Evolutionary conservation across 2,329 filamentous ascomycete genomes (phyloP), one percentile per base, ranked within the genome.

Genomic region (Paecilomyces variotii): DNA sequence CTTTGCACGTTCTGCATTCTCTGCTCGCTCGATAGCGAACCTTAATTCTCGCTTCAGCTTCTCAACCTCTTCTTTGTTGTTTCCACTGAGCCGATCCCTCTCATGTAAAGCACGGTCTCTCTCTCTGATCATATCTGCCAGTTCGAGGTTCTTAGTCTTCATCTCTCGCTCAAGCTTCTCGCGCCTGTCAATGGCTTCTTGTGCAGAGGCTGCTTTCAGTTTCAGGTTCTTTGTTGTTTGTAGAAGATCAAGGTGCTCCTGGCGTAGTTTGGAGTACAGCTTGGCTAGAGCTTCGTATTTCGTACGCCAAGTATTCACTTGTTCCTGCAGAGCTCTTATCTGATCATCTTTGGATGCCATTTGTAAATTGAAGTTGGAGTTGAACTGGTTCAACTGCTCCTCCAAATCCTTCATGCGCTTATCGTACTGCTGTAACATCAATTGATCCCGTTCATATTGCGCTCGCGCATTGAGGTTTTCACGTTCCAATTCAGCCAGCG

Each of bases 91-190:
- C 57, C 94, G 86, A 71, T 99, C 94, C 73, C 92, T 91, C 62
- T 99, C 94, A 70, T 97, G 91, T 56, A 97, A 77, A 30, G 94
- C 94, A 63, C 94, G 86, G 70, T 99, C 94, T 66, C 94, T 84
- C 78, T 99, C 94, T 51, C 94, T 86, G 64, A 99, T 99, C 94
- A 99, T 97, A 73, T 97, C 91, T 32, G 94, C 94, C 61, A 99
- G 78, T 74, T 99, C 94, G n/a, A 99, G 80, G 71, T 99, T 99
- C 84, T 99, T 99, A 30, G 93, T 97, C 84, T 99, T 99, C 73
- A 99, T 89, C 77, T 99, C 94, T 34, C 93, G 88, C 78, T 97
- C 91, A 56, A 99, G 82, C 79, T 95, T 96, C 78, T 99, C 94
- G 7, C 93, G 87, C 66, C 85, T 87, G 59, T 97, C 94, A 63